Percentiles rank a stretch among this genome's conserved stretches.
Conservation (phyloP, 345 rosid species). For the Diplotaxis tenuifolia region DNA sequence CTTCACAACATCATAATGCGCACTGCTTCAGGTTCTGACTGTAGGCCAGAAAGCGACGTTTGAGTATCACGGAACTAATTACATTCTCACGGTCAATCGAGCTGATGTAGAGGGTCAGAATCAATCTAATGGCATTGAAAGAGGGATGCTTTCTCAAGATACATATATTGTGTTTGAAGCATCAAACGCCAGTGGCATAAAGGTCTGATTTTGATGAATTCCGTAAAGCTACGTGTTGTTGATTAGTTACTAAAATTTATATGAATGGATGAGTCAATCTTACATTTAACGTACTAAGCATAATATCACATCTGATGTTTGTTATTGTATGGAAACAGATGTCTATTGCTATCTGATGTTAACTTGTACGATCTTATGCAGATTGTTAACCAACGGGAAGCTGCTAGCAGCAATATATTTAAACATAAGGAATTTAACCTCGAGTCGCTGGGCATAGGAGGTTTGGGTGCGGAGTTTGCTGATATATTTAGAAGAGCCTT, state of each 20-base stretch:
- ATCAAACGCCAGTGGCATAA: slow-evolving; percentile 80
- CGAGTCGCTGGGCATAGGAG: slow-evolving; percentile 93
- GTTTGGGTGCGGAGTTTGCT: slow-evolving; percentile 96
- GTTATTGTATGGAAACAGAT: neutral
- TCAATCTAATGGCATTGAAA: slow-evolving; percentile 59
- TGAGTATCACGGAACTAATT: slow-evolving; percentile 90
- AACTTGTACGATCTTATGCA: slow-evolving; percentile 37
- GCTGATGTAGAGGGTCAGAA: slow-evolving; percentile 69
- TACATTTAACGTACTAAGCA: neutral
- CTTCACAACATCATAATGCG: neutral
- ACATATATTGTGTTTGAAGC: slow-evolving; percentile 91
- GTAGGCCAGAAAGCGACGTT: slow-evolving; percentile 82
- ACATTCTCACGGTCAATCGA: slow-evolving; percentile 78
- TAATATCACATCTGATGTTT: slow-evolving; percentile 2
- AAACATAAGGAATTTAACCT: slow-evolving; percentile 96
- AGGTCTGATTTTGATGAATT: slow-evolving; percentile 49
- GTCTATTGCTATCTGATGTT: neutral
- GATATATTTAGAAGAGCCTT: slow-evolving; percentile 99
- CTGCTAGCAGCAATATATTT: slow-evolving; percentile 91
- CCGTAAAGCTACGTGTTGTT: neutral
- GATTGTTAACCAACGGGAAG: slow-evolving; percentile 97
- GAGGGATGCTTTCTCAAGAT: slow-evolving; percentile 77
- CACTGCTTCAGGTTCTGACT: slow-evolving; percentile 74
- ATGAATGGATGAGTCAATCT: neutral
- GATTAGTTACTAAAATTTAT: neutral